Conservation (phyloP, 768 basidiomycete species). For the Leccinum barrowsii region DNA sequence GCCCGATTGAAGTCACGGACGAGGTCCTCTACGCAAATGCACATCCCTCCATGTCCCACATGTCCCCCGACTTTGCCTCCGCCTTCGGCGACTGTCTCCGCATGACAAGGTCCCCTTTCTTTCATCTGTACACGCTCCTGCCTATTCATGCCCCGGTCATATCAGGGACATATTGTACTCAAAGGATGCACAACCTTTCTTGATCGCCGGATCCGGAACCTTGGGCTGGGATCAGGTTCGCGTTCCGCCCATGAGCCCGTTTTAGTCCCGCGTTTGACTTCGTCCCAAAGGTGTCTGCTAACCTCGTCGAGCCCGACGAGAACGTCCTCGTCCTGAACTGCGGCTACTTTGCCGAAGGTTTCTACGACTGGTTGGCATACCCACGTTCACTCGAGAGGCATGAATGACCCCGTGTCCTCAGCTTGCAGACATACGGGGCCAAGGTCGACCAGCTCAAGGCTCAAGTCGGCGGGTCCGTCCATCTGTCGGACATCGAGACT, state of each 20-base stretch:
- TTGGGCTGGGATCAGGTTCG: constrained; percentile 93
- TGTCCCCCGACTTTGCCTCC: constrained; percentile 82
- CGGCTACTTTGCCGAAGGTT: constrained; percentile 94
- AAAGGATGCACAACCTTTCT: constrained; percentile 78
- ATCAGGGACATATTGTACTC: constrained; percentile 74
- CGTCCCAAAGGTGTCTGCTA: constrained; percentile 70
- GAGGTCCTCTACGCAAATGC: constrained; percentile 91
- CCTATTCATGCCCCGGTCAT: not conserved
- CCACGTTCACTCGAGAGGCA: too few relatives aligned
- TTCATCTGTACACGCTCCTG: not conserved
- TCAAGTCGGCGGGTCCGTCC: constrained; percentile 74
- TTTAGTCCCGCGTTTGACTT: not conserved
- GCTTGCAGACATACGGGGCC: constrained; percentile 85
- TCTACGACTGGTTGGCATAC: constrained; percentile 69
- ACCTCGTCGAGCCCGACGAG: constrained; percentile 82
- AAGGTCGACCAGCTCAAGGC: constrained; percentile 82
- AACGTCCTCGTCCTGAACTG: constrained; percentile 79
- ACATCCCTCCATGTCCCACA: constrained; percentile 84
- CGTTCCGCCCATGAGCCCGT: not conserved
- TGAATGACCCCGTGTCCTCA: constrained; percentile 24
- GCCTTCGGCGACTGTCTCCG: constrained; percentile 87
- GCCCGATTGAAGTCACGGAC: constrained; percentile 62
- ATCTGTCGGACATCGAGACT: constrained; percentile 53
- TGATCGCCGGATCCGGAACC: constrained; percentile 93
- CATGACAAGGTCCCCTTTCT: constrained; percentile 60